Conservation (phyloP, 306 rosid genomes). For the Ormosia emarginata region DNA sequence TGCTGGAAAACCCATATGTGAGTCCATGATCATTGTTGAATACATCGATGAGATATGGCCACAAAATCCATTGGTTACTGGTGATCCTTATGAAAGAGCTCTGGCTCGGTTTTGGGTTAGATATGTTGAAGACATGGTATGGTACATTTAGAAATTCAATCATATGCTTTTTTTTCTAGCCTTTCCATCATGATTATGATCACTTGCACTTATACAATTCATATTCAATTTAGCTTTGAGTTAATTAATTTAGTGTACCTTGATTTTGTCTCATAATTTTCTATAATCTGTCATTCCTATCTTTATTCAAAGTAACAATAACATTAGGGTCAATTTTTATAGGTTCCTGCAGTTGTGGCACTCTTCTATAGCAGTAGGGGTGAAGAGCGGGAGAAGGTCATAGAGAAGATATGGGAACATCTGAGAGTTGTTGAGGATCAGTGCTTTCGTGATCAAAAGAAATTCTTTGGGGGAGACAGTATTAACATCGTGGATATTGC, state of each 20-base stretch:
- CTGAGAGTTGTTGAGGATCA: constrained; percentile 21
- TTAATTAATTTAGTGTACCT: not conserved
- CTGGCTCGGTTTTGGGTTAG: constrained; percentile 45
- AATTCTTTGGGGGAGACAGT: constrained; percentile 31
- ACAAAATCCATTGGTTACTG: constrained; percentile 35
- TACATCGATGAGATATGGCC: constrained; percentile 52
- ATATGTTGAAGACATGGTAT: constrained; percentile 37
- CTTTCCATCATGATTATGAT: not conserved
- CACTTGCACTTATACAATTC: not conserved
- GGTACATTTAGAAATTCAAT: not conserved
- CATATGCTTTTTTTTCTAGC: not conserved
- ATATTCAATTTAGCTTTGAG: not conserved
- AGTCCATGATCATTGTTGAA: constrained; percentile 47
- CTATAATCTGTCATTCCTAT: not conserved
- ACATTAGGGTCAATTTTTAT: not conserved
- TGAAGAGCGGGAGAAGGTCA: constrained; percentile 14
- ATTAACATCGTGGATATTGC: constrained; percentile 36
- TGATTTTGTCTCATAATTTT: no score
- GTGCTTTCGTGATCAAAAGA: not conserved
- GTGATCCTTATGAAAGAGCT: constrained; percentile 38
- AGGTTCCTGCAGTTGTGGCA: not conserved
- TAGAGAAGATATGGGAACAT: not conserved
- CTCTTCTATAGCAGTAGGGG: not conserved
- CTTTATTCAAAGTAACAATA: not conserved
- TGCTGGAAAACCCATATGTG: constrained; percentile 38